phyloP scores from a whole-genome alignment of 495 filamentous ascomycete genomes.

The Aspergillus heteromorphus region DNA sequence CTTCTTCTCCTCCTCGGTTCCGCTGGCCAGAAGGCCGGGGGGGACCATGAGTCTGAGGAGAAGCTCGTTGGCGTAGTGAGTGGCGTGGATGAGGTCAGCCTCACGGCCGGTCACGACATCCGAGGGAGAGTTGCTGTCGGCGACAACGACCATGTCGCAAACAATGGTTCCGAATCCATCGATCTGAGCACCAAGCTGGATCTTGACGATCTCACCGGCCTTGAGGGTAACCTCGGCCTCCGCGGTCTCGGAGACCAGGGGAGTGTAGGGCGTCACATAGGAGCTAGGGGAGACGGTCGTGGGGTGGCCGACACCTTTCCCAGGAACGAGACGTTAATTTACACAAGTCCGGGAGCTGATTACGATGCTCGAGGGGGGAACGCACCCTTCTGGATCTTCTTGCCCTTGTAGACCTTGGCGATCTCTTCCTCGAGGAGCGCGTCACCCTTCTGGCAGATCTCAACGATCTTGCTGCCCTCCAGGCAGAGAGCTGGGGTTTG shows the following conservation, averaged over 20 bases:
- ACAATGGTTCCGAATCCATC: slow-evolving; percentile 96
- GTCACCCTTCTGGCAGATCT: slow-evolving; percentile 92
- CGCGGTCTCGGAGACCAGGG: slow-evolving; percentile 73
- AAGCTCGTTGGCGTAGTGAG: slow-evolving; percentile 92
- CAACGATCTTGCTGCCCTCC: slow-evolving; percentile 84
- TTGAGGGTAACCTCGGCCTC: slow-evolving; percentile 77
- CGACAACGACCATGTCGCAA: slow-evolving; percentile 81
- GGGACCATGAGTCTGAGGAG: slow-evolving; percentile 87
- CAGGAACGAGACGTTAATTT: slow-evolving; percentile 17
- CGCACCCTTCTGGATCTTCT: slow-evolving; percentile 87
- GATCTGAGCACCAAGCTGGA: slow-evolving; percentile 96
- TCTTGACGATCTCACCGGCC: slow-evolving; percentile 81
- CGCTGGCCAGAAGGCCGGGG: slow-evolving; percentile 73
- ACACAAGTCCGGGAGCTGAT: not conserved
- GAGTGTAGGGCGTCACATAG: slow-evolving; percentile 95
- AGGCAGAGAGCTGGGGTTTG: slow-evolving; percentile 58
- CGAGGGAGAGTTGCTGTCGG: slow-evolving; percentile 31
- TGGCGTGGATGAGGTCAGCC: slow-evolving; percentile 85
- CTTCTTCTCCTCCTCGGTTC: slow-evolving; percentile 88
- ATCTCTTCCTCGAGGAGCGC: slow-evolving; percentile 90
- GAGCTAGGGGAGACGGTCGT: slow-evolving; percentile 93
- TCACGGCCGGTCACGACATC: slow-evolving; percentile 62
- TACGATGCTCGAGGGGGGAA: slow-evolving; percentile 1
- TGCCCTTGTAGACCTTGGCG: slow-evolving; percentile 94
- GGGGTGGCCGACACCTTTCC: slow-evolving; percentile 78